Evolutionary conservation across 768 basidiomycete genomes (phyloP), one percentile per base, ranked within the genome.

Genomic region (Tylopilus subfusipes): DNA sequence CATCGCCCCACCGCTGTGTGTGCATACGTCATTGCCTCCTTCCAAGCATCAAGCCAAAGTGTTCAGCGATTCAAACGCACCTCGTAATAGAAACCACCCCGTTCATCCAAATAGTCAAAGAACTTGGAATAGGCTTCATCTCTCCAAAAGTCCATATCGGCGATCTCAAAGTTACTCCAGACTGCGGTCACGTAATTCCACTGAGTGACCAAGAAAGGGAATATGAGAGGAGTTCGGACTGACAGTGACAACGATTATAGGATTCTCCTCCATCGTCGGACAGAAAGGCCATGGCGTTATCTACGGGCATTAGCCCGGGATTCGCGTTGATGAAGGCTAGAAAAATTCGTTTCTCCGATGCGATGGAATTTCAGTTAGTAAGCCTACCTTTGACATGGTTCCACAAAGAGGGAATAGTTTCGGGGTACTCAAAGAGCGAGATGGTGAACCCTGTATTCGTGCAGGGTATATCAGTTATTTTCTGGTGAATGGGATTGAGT

Each of bases 81-180:
- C 83, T 93, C 92, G 63, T 93, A 94, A 73, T 94, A 94, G 72
- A 95, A 93, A 5, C 93, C 93, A 36, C 93, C 93, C 44, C 82
- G 81, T 2, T 78, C 71, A 60, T 96, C 94, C 31, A 96, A 79
- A 67, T 82, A 80, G 27, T 90, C 82, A 63, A 96, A 96, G 74
- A 87, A 95, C 45, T 82, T 79, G 61, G 81, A 79, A 71, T 97
- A 98, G 0, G 90, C 87, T 59, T 91, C 84, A 1, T 80, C 76
- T 53, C 93, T 76, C 90, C 92, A 96, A 67, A 96, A 90, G 59
- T 91, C 84, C 77, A 97, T 83, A 63, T 86, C 83, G 4, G 83
- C 93, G 55, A 98, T 96, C 72, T 90, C 90, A 58, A 93, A 93
- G 58, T 84, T 83, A 53, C 76, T 78, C 82, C 82, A 83, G 71